phyloP scores from a whole-genome alignment of 495 filamentous ascomycete species.

The Neurospora sp. region DNA sequence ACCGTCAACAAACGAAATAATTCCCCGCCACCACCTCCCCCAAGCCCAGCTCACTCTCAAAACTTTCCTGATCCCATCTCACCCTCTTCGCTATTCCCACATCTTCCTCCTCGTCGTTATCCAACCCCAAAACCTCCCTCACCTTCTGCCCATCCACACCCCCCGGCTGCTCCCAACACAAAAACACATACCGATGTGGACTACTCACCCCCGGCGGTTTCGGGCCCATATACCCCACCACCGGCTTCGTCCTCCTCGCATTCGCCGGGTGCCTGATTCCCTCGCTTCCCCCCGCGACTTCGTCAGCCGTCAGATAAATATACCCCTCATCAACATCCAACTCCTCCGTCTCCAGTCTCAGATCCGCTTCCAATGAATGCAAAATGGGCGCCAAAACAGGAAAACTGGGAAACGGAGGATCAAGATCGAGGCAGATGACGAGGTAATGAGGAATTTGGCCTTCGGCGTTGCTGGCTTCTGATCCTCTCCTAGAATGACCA shows the following conservation, averaged over 20 bases:
- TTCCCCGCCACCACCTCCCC: conserved; percentile 43
- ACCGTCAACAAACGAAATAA: conserved; percentile 38
- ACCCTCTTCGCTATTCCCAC: conserved; percentile 33
- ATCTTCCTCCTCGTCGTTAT: conserved; percentile 16
- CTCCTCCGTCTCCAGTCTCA: conserved; percentile 6
- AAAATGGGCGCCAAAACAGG: conserved; percentile 39
- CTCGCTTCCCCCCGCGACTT: conserved; percentile 3
- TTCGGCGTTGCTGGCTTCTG: not conserved
- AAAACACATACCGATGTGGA: conserved; percentile 48
- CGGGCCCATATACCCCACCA: conserved; percentile 38
- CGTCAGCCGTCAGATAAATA: conserved; percentile 3
- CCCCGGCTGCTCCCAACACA: conserved; percentile 48
- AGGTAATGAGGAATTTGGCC: conserved; percentile 28
- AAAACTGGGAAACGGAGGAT: conserved; percentile 43
- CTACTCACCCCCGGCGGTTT: conserved; percentile 39
- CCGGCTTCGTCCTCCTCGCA: not conserved
- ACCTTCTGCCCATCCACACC: conserved; percentile 35
- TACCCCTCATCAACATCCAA: conserved; percentile 12
- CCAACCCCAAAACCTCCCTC: conserved; percentile 26
- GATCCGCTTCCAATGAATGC: conserved; percentile 36
- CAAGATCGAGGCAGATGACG: conserved; percentile 39
- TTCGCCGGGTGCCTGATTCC: not conserved
- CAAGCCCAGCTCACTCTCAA: conserved; percentile 37
- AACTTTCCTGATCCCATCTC: conserved; percentile 42
- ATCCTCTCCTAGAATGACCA: not conserved